Base-by-base conservation (phyloP, 768 basidiomycete genomes). In the Paxillus involutus region DNA sequence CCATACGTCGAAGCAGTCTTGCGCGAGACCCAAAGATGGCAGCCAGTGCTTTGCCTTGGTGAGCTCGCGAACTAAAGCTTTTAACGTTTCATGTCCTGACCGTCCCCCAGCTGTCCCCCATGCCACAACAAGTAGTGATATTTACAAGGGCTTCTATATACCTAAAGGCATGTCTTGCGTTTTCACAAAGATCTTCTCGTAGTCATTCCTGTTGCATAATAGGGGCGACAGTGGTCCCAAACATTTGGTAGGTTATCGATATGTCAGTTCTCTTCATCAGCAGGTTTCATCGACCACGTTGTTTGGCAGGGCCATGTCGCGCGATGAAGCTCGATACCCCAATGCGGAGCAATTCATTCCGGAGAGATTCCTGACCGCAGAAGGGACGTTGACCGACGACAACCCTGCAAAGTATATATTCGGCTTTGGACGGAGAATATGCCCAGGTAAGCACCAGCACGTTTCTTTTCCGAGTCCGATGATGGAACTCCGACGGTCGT, bases 101-200 rank as follows among this genome's bases (percentile, higher is more conserved):
- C 9, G 1, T 21, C 32, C 14, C 33, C 10, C 52, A 56, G 53
- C 36, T 1, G 9, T 61, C 36, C 60, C 66, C 10, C 72, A 71
- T 47, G 45, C 56, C 10, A 19, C 63, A 6, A 73, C 71, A 0
- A 56, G 62, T 33, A 74, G 75, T 52, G 78, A 79, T 44, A 54
- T 70, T 13, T 79, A 78, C 58, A 62, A 70, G 21, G 73, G 75
- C 17, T 79, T 79, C 53, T 65, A 78, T 11, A 84, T 85, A 41
- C 82, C 83, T 0, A 73, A 74, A 55, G 83, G 82, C 43, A 40
- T 10, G 53, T 12, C 9, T 17, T 40, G 16, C 37, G 36, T 10
- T 13, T 19, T 8, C 30, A 8, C 14, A 30, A 2, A n/a, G 13
- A 7, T 17, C 3, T 35, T 21, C 26, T 13, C 35, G 21, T 36